These are phyloP conservation scores for Ceratobasidium sp. DNA, from an alignment of 1,284 basidiomycete genomes.

Conservation along the genomic window DNA sequence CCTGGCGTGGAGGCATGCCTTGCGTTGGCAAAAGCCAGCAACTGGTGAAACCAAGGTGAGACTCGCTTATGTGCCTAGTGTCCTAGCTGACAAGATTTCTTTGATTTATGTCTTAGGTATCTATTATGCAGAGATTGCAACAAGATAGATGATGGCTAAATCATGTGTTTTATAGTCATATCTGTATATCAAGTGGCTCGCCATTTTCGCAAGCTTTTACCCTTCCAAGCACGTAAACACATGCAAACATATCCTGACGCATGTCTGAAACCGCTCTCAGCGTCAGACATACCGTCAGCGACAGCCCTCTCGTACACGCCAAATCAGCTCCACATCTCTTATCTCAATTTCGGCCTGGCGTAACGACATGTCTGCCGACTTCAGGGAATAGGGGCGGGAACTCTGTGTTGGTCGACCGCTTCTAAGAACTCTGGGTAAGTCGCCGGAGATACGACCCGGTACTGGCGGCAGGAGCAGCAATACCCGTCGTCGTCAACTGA, in stretches of 20 bases:
- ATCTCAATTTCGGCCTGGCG: background rate
- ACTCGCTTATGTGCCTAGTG: too few relatives aligned
- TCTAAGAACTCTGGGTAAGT: background rate
- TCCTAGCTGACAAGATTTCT: too few relatives aligned
- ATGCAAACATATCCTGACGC: background rate
- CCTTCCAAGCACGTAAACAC: background rate
- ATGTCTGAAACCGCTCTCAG: background rate
- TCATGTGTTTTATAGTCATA: too few relatives aligned
- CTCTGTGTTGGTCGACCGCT: background rate
- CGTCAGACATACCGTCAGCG: background rate
- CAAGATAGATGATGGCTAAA: too few relatives aligned
- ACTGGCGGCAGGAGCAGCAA: background rate
- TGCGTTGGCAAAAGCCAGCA: too few relatives aligned
- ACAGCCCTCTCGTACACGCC: too few relatives aligned
- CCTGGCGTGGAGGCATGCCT: too few relatives aligned
- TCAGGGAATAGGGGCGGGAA: background rate
- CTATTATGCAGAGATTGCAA: too few relatives aligned
- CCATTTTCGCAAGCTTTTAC: too few relatives aligned
- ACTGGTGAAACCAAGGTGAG: too few relatives aligned
- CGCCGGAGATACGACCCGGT: background rate
- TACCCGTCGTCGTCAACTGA: slow-evolving; percentile 1
- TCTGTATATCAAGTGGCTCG: too few relatives aligned
- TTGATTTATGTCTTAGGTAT: too few relatives aligned
- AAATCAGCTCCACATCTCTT: background rate
- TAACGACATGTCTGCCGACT: background rate